Percentiles rank a stretch among this genome's conserved stretches.
phyloP scores from a whole-genome alignment of 176 grass and related monocot species.

The Thalia dealbata region DNA sequence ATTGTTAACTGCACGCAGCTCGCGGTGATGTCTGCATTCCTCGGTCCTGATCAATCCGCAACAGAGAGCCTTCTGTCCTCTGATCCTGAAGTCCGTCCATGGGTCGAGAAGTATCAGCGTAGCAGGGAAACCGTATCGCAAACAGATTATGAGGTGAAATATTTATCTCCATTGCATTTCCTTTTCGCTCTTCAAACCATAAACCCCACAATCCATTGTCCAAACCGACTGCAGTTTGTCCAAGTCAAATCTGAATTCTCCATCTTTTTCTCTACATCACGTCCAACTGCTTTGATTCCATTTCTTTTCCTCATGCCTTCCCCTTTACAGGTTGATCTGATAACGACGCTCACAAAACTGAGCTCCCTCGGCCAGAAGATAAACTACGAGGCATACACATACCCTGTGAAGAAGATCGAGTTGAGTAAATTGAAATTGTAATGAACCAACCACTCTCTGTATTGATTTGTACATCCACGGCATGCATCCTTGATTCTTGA shows the following conservation, averaged over 20 bases:
- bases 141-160: slow-evolving; percentile 78
- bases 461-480: too few species aligned
- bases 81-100: slow-evolving; percentile 65
- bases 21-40: slow-evolving; percentile 87
- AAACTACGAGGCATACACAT: slow-evolving; percentile 93
- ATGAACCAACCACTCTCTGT: not conserved
- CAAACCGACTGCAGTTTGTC: too few species aligned
- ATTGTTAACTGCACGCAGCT: slow-evolving; percentile 36
- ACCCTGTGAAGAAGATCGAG: slow-evolving; percentile 77
- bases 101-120: slow-evolving; percentile 88
- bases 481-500: too few species aligned
- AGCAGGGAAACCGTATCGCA: slow-evolving; percentile 88
- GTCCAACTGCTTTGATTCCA: not conserved
- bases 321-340: slow-evolving; percentile 72
- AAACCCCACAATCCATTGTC: too few species aligned
- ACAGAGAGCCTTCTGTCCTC: slow-evolving; percentile 52
- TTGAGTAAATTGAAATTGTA: slow-evolving; percentile 74
- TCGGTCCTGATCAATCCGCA: slow-evolving; percentile 73
- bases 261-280: not conserved
- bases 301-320: not conserved
- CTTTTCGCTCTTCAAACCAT: not conserved
- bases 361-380: slow-evolving; percentile 75
- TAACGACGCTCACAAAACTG: slow-evolving; percentile 90
- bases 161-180: not conserved
- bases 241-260: not conserved